A percentile compares a stretch with the other conserved stretches of the same genome.
Evolutionary conservation across 2,329 filamentous ascomycete species (phyloP).

Genomic region (Trichoderma afroharzianum): DNA sequence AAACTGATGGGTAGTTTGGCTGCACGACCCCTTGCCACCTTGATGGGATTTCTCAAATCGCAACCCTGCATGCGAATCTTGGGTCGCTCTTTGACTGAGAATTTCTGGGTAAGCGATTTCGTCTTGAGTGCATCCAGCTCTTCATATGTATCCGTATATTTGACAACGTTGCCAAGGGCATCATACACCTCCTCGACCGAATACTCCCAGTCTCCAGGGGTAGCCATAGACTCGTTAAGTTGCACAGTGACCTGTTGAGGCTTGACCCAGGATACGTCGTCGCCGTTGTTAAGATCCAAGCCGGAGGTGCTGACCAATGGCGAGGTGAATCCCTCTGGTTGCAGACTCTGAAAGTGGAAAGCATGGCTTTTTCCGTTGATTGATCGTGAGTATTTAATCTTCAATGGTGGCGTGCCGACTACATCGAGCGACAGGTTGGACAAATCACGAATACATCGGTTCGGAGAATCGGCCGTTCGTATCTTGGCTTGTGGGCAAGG

Average conservation of each 20-base stretch:
- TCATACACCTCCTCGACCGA: slow-evolving; percentile 89
- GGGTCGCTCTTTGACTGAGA: slow-evolving; percentile 84
- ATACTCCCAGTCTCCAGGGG: slow-evolving; percentile 81
- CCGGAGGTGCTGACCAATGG: slow-evolving; percentile 63
- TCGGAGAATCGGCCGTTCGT: slow-evolving; percentile 55
- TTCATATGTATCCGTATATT: slow-evolving; percentile 64
- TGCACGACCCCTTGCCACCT: slow-evolving; percentile 71
- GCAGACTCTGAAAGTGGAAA: slow-evolving; percentile 88
- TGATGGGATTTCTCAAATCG: slow-evolving; percentile 74
- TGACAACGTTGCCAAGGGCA: slow-evolving; percentile 80
- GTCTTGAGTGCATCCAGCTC: slow-evolving; percentile 64
- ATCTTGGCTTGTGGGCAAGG: slow-evolving; percentile 78
- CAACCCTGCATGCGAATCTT: slow-evolving; percentile 68
- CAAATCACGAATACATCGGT: slow-evolving; percentile 81
- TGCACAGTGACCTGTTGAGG: slow-evolving; percentile 72
- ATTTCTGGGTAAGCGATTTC: slow-evolving; percentile 67
- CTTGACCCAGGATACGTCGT: slow-evolving; percentile 78
- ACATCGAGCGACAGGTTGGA: slow-evolving; percentile 83
- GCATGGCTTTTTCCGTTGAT: slow-evolving; percentile 81
- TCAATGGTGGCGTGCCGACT: slow-evolving; percentile 82
- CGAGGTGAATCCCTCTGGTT: slow-evolving; percentile 80
- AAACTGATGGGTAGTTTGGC: slow-evolving; percentile 70
- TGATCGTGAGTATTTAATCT: slow-evolving; percentile 85
- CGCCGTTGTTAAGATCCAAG: slow-evolving; percentile 57
- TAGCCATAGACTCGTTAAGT: slow-evolving; percentile 83